Base-by-base conservation (phyloP, 805 yeast genomes). In the Candida manassasensis region DNA sequence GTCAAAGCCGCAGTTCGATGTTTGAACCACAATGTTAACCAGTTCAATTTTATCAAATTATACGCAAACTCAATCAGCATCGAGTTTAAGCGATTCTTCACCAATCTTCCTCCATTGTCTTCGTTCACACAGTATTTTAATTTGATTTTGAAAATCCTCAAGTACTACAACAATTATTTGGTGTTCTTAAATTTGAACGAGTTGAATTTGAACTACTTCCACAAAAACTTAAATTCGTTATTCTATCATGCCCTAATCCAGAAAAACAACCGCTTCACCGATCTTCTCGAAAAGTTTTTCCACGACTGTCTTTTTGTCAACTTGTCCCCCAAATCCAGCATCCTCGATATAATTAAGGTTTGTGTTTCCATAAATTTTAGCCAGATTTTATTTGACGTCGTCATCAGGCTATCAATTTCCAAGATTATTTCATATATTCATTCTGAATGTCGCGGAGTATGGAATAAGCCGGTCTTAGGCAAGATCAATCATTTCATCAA, bases 381-480 rank as follows among this genome's bases (percentile, higher is more conserved):
- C 1, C 42, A 52, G 27, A 53, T 50, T 24, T 35, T 59, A 17
- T 51, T 58, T 40, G 41, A 46, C 17, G 47, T 53, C 3, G 47
- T 73, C 3, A 57, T 71, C 8, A 53, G 60, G 13, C 42, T 71
- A 7, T 58, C 74, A 1, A 61, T 63, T 6, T 42, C 43, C 3
- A 56, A 57, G 24, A 67, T 75, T n/a, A 52, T 49, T 17, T 30
- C 39, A 4, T 55, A 57, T 38, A 56, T 72, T 4, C 33, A 39
- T 2, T 28, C 22, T 4, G 46, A 49, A 10, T 69, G 71, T 40
- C 37, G 61, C 1, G 43, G 42, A 2, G 51, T 52, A 1, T 74
- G 77, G 77, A 45, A 59, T 30, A 41, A 28, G n/a, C 67, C 70
- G 0, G 46, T 61, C 1, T 46, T 72, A 11, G 44, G 45, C 0